These are phyloP conservation scores for Ramalina peruviana DNA, from an alignment of 495 filamentous ascomycete species.

Conservation along the genomic window DNA sequence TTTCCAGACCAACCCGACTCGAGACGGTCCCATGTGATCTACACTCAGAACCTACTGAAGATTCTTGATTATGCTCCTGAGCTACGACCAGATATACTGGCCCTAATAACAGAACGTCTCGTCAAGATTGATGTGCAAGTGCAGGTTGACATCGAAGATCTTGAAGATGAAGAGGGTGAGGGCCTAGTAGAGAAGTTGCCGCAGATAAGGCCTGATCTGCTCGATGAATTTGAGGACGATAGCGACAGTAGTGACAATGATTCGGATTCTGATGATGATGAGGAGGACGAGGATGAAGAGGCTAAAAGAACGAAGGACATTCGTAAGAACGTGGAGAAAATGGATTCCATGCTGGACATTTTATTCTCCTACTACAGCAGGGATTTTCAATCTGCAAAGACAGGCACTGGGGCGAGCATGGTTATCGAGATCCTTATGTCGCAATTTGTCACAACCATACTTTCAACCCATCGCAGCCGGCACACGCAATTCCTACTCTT, in stretches of 20 bases:
- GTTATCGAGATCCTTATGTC: constrained; percentile 49
- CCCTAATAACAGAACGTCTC: constrained; percentile 65
- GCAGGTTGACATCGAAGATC: constrained; percentile 78
- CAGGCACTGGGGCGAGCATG: constrained; percentile 39
- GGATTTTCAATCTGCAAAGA: constrained; percentile 40
- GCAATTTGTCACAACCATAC: constrained; percentile 71
- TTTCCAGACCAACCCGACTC: constrained; percentile 67
- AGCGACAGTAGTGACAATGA: constrained; percentile 25
- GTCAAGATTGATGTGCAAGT: constrained; percentile 92
- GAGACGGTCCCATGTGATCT: constrained; percentile 56
- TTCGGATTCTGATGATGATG: constrained; percentile 40
- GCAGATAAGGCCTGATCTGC: constrained; percentile 11
- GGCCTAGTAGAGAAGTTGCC: constrained; percentile 22
- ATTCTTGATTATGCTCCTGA: constrained; percentile 64
- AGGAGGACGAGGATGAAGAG: constrained; percentile 31
- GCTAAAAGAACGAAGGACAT: constrained; percentile 41
- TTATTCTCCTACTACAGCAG: constrained; percentile 72
- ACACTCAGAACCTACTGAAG: constrained; percentile 64
- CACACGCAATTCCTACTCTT: constrained; percentile 88
- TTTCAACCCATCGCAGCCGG: constrained; percentile 76
- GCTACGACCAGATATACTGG: constrained; percentile 68
- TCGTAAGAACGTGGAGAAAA: constrained; percentile 71
- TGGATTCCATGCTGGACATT: constrained; percentile 82
- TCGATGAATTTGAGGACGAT: constrained; percentile 25
- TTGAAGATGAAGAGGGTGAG: constrained; percentile 54